Percentiles rank a stretch among this genome's conserved stretches.
Conservation (phyloP, 805 yeast genomes). For the Metschnikowia cerradonensis region DNA sequence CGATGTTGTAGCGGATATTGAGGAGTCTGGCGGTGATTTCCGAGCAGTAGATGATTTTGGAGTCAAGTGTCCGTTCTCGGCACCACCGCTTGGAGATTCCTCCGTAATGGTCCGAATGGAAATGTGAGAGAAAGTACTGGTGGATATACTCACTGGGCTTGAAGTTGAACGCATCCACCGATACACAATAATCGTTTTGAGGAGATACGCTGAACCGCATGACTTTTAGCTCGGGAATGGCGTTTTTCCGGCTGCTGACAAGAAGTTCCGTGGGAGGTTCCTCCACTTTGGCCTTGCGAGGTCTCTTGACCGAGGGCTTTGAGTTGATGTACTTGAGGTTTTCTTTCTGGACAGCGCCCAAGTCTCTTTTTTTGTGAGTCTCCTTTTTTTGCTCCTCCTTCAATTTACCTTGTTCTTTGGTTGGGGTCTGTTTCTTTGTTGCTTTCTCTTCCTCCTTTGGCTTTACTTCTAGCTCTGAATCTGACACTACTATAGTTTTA, state of each 20-base stretch:
- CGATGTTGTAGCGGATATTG: slow-evolving; percentile 50
- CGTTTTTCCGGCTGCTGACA: slow-evolving; percentile 18
- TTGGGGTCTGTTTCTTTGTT: background rate
- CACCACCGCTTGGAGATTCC: slow-evolving; percentile 80
- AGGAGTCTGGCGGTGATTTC: slow-evolving; percentile 61
- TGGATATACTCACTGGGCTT: slow-evolving; percentile 42
- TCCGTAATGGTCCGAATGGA: slow-evolving; percentile 92
- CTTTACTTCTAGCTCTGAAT: background rate
- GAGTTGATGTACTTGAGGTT: slow-evolving; percentile 9
- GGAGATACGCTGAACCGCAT: slow-evolving; percentile 35
- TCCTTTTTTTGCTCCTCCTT: background rate
- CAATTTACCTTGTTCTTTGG: background rate
- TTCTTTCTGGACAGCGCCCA: slow-evolving; percentile 12
- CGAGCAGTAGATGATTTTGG: slow-evolving; percentile 71
- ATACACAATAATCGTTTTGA: slow-evolving; percentile 33
- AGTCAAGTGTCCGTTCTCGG: slow-evolving; percentile 35
- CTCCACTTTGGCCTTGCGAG: slow-evolving; percentile 4
- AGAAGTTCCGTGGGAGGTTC: slow-evolving; percentile 9
- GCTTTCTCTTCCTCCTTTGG: background rate
- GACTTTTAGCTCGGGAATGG: slow-evolving; percentile 54
- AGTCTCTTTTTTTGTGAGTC: slow-evolving; percentile 5
- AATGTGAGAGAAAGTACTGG: slow-evolving; percentile 70
- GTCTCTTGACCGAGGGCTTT: slow-evolving; percentile 7
- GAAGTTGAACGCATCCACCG: slow-evolving; percentile 65
- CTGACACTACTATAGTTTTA: background rate